These are phyloP conservation scores for Samsoniella hepiali DNA, from an alignment of 2,329 filamentous ascomycete species.

Conservation along the genomic window DNA sequence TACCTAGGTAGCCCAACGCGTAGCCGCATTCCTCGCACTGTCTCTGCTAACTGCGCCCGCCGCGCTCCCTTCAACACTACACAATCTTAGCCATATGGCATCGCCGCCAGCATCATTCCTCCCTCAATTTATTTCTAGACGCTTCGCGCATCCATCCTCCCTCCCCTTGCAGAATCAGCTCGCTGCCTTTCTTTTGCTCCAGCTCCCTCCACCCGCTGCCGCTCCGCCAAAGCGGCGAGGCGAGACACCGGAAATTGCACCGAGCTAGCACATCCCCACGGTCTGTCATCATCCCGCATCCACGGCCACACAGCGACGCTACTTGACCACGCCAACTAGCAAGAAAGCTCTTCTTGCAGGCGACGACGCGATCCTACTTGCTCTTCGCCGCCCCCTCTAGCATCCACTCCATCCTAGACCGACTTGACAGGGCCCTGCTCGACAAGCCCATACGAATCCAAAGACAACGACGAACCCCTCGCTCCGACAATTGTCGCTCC, in stretches of 20 bases:
- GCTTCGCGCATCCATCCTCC: neutral
- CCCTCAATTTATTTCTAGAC: neutral
- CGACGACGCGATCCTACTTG: neutral
- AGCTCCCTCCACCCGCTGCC: neutral
- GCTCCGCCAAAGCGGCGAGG: constrained; percentile 1
- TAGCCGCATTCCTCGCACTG: neutral
- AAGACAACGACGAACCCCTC: neutral
- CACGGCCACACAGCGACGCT: neutral
- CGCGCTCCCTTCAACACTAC: neutral
- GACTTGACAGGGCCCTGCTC: neutral
- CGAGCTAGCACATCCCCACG: constrained; percentile 4
- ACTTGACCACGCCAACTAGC: neutral
- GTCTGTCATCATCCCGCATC: neutral
- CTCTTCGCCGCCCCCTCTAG: neutral
- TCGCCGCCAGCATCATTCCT: neutral
- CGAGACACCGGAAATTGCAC: constrained; percentile 11
- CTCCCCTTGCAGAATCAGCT: neutral
- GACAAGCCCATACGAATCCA: neutral
- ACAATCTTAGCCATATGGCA: neutral
- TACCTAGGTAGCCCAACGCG: neutral
- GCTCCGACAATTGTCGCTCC: constrained; percentile 2
- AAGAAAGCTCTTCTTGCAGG: neutral
- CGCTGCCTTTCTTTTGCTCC: neutral
- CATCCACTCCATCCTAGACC: constrained; percentile 7
- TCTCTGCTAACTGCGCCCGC: neutral